These are phyloP conservation scores for Astraeus odoratus DNA, from an alignment of 768 basidiomycete species.

Conservation along the genomic window DNA sequence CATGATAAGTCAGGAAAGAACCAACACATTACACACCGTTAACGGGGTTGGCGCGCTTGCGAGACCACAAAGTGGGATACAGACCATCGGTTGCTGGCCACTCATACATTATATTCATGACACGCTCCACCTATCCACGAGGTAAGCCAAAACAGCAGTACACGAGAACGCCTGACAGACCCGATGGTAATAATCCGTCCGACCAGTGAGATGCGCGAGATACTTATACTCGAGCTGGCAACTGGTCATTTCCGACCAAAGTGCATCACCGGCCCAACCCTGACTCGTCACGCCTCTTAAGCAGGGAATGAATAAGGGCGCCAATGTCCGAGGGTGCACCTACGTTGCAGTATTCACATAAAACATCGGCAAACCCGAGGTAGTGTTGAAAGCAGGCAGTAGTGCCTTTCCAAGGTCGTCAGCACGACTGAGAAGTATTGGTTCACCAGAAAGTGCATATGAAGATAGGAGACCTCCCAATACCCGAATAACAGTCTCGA, in stretches of 20 bases:
- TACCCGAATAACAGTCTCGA: constrained; percentile 73
- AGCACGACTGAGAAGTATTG: constrained; percentile 52
- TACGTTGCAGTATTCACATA: constrained; percentile 40
- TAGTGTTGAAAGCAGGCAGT: constrained; percentile 34
- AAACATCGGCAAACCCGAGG: constrained; percentile 44
- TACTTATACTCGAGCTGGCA: constrained; percentile 50
- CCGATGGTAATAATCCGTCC: constrained; percentile 28
- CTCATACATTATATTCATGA: constrained; percentile 24
- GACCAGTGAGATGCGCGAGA: constrained; percentile 42
- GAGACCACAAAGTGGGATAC: constrained; percentile 18
- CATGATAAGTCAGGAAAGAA: neutral
- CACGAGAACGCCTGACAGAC: constrained; percentile 9
- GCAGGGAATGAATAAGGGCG: neutral
- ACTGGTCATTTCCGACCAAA: constrained; percentile 38
- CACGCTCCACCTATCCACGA: constrained; percentile 29
- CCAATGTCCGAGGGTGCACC: constrained; percentile 7
- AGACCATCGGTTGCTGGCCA: constrained; percentile 5
- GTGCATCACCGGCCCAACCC: constrained; percentile 22
- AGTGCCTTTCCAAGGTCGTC: constrained; percentile 56
- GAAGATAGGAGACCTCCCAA: constrained; percentile 75
- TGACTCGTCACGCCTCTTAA: constrained; percentile 28
- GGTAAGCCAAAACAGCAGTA: neutral
- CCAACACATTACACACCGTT: constrained; percentile 10
- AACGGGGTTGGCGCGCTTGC: constrained; percentile 11
- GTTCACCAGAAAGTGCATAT: constrained; percentile 63